These are phyloP conservation scores for Aureobasidium sp. DNA, from an alignment of 2,329 filamentous ascomycete species.

Conservation along the genomic window DNA sequence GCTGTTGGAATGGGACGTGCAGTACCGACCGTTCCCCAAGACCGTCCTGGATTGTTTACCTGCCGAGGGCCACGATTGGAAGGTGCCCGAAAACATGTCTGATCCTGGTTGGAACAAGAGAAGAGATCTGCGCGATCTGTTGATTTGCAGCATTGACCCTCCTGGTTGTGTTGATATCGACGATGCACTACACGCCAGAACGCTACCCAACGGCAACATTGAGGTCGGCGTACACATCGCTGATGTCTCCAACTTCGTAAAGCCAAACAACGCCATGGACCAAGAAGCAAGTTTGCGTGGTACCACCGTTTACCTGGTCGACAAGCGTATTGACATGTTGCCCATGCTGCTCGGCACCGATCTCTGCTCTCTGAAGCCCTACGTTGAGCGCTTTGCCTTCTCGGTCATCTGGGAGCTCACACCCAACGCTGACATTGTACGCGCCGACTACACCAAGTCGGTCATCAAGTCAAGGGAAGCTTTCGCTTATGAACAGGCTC, in stretches of 20 bases:
- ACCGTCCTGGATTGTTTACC: slow-evolving; percentile 90
- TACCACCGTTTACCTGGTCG: slow-evolving; percentile 93
- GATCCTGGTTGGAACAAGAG: slow-evolving; percentile 82
- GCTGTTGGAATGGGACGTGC: slow-evolving; percentile 90
- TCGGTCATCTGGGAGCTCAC: slow-evolving; percentile 68
- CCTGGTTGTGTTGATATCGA: slow-evolving; percentile 96
- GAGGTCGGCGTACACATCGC: slow-evolving; percentile 98
- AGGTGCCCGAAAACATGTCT: slow-evolving; percentile 67
- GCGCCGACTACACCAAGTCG: slow-evolving; percentile 86
- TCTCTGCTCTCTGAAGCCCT: slow-evolving; percentile 90
- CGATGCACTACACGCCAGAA: slow-evolving; percentile 82
- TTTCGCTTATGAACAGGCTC: slow-evolving; percentile 95
- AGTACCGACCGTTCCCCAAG: slow-evolving; percentile 95
- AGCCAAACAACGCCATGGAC: slow-evolving; percentile 95
- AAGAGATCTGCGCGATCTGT: slow-evolving; percentile 70
- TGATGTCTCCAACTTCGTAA: slow-evolving; percentile 98
- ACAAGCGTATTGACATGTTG: slow-evolving; percentile 99
- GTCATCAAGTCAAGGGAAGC: slow-evolving; percentile 95
- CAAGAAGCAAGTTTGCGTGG: slow-evolving; percentile 86
- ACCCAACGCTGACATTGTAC: slow-evolving; percentile 73
- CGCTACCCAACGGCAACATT: slow-evolving; percentile 82
- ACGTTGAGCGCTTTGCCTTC: slow-evolving; percentile 67
- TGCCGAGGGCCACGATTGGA: slow-evolving; percentile 86
- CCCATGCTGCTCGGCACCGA: slow-evolving; percentile 94
- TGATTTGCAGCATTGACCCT: slow-evolving; percentile 96